A percentile compares a stretch with the other conserved stretches of the same genome.
These are phyloP conservation scores for Coemansia aciculifera DNA, from an alignment of 192 early-diverging fungal genomes.

Conservation along the genomic window DNA sequence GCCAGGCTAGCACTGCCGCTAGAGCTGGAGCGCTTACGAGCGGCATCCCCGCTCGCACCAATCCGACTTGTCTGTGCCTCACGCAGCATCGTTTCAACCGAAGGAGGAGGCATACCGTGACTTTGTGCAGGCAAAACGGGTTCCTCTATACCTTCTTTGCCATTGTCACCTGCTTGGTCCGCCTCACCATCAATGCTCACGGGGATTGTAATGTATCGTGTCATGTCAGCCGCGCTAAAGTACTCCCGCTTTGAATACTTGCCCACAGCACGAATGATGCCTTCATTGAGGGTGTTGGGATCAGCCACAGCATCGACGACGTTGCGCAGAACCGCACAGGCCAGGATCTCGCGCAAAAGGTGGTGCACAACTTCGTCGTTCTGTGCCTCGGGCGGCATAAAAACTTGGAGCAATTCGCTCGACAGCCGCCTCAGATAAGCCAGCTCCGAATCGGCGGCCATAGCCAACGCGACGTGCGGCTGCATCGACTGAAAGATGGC, in stretches of 20 bases:
- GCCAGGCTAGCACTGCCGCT: neutral
- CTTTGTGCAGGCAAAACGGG: conserved; percentile 6
- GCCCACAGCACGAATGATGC: conserved; percentile 40
- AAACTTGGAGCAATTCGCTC: conserved; percentile 35
- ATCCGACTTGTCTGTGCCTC: conserved; percentile 46
- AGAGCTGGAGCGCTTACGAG: neutral
- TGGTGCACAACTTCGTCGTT: conserved; percentile 45
- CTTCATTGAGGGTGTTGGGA: conserved; percentile 50
- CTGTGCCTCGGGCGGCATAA: conserved; percentile 49
- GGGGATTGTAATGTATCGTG: conserved; percentile 44
- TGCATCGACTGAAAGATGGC: conserved; percentile 53
- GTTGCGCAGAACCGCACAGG: conserved; percentile 54
- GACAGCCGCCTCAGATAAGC: conserved; percentile 46
- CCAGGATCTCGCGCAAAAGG: conserved; percentile 48
- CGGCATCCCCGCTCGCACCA: conserved; percentile 1
- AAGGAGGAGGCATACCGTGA: conserved; percentile 2
- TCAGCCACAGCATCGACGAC: conserved; percentile 44
- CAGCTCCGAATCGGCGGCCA: conserved; percentile 51
- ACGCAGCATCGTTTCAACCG: conserved; percentile 51
- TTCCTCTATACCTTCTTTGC: neutral
- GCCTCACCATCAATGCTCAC: conserved; percentile 35
- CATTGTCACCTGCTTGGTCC: neutral
- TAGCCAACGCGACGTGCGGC: conserved; percentile 47
- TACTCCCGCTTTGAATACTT: conserved; percentile 47
- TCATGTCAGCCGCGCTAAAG: conserved; percentile 45